A percentile compares a stretch with the other conserved stretches of the same genome.
These are phyloP conservation scores for Erucastrum elatum DNA, from an alignment of 345 rosid genomes.

Conservation along the genomic window DNA sequence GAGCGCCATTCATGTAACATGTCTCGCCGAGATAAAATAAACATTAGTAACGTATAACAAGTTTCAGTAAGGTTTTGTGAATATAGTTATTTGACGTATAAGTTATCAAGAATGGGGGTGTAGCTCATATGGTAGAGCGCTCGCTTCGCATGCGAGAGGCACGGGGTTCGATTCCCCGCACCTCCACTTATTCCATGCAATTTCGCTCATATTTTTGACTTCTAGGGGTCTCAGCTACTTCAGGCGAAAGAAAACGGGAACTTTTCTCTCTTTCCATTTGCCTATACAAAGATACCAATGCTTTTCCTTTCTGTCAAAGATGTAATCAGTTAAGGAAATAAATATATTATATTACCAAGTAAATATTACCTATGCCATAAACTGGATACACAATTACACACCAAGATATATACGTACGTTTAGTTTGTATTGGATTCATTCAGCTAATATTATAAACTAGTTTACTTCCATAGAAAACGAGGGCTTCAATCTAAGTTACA, in stretches of 20 bases:
- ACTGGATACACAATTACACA: neutral
- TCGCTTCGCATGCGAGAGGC: slow-evolving; percentile 99
- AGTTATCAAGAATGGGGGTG: slow-evolving; percentile 12
- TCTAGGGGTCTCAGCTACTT: neutral
- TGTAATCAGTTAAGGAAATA: neutral
- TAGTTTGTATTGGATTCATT: neutral
- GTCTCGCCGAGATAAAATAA: too few species aligned
- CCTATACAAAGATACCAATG: neutral
- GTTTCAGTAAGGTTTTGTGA: neutral
- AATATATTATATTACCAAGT: neutral
- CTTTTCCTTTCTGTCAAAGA: slow-evolving; percentile 20
- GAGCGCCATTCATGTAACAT: neutral
- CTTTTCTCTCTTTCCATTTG: neutral
- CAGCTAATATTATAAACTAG: neutral
- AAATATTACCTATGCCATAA: too few species aligned
- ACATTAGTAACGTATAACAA: too few species aligned
- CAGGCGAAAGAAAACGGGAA: slow-evolving; percentile 19
- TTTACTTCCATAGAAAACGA: neutral
- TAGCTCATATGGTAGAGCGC: slow-evolving; percentile 68
- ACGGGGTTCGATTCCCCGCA: slow-evolving; percentile 54
- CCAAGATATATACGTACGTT: neutral
- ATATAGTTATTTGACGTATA: neutral
- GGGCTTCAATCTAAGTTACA: neutral
- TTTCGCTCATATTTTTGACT: neutral
- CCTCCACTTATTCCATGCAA: neutral